Evolutionary conservation across 2,329 filamentous ascomycete genomes (phyloP).

Genomic region (Ceratocystiopsis brevicomis): DNA sequence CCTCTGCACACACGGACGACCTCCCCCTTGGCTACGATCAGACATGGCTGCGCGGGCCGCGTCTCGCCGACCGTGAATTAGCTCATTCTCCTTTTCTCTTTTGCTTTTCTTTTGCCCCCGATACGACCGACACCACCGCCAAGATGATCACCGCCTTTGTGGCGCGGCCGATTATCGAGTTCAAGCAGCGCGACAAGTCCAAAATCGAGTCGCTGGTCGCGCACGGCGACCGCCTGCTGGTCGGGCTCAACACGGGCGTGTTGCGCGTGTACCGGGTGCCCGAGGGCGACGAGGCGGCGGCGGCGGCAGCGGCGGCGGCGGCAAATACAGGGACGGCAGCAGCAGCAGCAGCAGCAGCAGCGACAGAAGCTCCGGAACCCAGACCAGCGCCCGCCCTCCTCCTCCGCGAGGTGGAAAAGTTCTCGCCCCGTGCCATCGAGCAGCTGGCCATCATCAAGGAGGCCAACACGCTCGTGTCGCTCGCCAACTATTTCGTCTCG

Average conservation of each 20-base stretch:
- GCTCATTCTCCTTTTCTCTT: background rate
- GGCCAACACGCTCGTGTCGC: slow-evolving; percentile 72
- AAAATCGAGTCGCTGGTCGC: slow-evolving; percentile 92
- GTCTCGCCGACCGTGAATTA: background rate
- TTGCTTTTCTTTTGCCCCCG: no score
- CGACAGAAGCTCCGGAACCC: slow-evolving; percentile 17
- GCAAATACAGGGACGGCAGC: slow-evolving; percentile 8
- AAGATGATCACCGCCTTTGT: slow-evolving; percentile 95
- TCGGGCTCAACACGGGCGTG: slow-evolving; percentile 76
- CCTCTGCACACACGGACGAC: no score
- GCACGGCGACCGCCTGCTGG: slow-evolving; percentile 79
- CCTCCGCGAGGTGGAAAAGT: slow-evolving; percentile 81
- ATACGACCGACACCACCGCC: slow-evolving; percentile 11
- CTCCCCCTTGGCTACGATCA: no score
- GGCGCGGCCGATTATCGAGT: slow-evolving; percentile 89
- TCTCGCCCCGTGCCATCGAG: slow-evolving; percentile 75
- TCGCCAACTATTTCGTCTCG: slow-evolving; percentile 78
- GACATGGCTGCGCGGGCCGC: no score
- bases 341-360: background rate
- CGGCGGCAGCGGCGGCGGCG: slow-evolving; percentile 4
- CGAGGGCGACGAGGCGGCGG: slow-evolving; percentile 37
- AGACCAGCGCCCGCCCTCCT: slow-evolving; percentile 46
- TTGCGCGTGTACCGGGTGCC: slow-evolving; percentile 71
- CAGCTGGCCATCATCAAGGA: slow-evolving; percentile 94
- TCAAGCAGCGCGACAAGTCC: slow-evolving; percentile 85